Base-by-base conservation (phyloP, 108 stramenopile species). In the Cyclostephanos tholiformis region DNA sequence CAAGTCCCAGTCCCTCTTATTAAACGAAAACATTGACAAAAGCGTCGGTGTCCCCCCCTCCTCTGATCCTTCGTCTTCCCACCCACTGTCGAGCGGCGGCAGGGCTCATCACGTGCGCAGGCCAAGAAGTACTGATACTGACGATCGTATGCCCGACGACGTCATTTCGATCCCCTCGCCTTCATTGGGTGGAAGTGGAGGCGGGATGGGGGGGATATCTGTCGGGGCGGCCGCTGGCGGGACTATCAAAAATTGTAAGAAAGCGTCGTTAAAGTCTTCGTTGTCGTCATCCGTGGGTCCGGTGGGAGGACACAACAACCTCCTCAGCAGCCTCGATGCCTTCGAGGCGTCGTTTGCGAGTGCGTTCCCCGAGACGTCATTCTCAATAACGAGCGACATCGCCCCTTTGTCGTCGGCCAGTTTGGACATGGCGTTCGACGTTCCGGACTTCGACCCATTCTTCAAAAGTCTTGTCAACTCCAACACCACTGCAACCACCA, bases 311-410 rank as follows among this genome's bases (percentile, higher is more conserved):
- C 23, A 48, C 20, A 66, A 64, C 61, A 81, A 70, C 75, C 51
- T 78, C n/a, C 53, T 80, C 22, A 88, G 86, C 73, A 92, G 89
- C 50, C 79, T 92, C 61, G 91, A 89, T 65, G 91, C 88, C 20
- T 92, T 92, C 73, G 91, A 92, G 58, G 87, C 88, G 50, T 92
- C 91, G 4, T 92, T 92, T 79, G 68, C 77, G 11, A 87, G 83
- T 20, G 82, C 81, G 43, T 89, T 92, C 66, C 89, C 91, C 13
- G 78, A 76, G 41, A 83, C 84, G 1, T 76, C 79, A 16, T 80
- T 80, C 63, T 88, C 89, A 26, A 72, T 76, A 49, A 66, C 71
- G 14, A 72, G 65, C 32, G 61, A 65, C 9, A 32, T 81, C 2
- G 73, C 82, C 0, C 62, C 32, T 17, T 60, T 36, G 30, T 60